Percentiles rank a stretch among this genome's conserved stretches.
These are phyloP conservation scores for Neurospora sp. DNA, from an alignment of 495 filamentous ascomycete genomes.

Conservation along the genomic window DNA sequence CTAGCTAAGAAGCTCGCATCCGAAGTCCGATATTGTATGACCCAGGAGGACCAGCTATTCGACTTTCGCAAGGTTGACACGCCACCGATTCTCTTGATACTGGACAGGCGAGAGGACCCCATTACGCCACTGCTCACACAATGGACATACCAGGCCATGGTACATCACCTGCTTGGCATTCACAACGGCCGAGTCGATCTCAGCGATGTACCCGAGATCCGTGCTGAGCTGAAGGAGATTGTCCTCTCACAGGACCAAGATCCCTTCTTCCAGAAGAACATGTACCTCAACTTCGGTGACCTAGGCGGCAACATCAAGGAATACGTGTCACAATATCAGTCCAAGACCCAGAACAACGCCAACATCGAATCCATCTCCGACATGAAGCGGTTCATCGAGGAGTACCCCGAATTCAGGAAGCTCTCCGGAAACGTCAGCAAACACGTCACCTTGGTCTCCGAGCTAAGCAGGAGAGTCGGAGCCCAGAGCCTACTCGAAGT, in stretches of 20 bases:
- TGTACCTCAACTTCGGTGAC: constrained; percentile 98
- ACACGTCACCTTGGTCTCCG: constrained; percentile 90
- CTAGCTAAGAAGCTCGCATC: constrained; percentile 86
- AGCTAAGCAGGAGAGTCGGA: constrained; percentile 78
- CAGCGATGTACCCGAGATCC: constrained; percentile 74
- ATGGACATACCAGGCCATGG: constrained; percentile 99
- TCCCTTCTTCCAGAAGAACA: constrained; percentile 99
- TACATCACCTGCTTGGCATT: constrained; percentile 90
- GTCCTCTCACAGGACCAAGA: constrained; percentile 96
- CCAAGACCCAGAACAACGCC: constrained; percentile 81
- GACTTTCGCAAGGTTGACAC: constrained; percentile 95
- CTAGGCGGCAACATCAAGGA: constrained; percentile 96
- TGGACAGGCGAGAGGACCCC: constrained; percentile 90
- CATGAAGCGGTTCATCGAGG: constrained; percentile 99
- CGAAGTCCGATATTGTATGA: constrained; percentile 84
- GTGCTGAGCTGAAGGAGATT: constrained; percentile 88
- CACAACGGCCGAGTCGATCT: constrained; percentile 86
- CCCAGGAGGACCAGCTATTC: constrained; percentile 93
- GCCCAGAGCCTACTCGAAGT: constrained; percentile 81
- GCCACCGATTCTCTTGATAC: constrained; percentile 78
- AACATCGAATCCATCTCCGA: constrained; percentile 95
- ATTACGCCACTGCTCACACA: constrained; percentile 92
- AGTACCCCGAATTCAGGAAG: constrained; percentile 94
- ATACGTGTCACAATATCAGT: constrained; percentile 95
- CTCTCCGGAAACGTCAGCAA: constrained; percentile 97